Base-by-base conservation (phyloP, 2,329 filamentous ascomycete genomes). In the Epichloe amarillans region DNA sequence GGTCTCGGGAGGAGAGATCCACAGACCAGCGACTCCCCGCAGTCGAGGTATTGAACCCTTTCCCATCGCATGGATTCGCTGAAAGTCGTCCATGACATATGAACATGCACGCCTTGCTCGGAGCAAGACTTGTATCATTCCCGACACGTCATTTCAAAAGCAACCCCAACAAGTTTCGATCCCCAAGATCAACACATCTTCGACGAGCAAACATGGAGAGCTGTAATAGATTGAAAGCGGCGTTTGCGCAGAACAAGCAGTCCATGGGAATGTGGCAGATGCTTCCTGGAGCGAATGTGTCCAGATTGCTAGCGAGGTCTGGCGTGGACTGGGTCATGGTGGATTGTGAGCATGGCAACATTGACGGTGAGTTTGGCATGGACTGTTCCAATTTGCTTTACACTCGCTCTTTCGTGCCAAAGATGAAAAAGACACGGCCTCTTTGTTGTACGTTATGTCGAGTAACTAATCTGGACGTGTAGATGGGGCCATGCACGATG, bases 281-380 rank as follows among this genome's bases (percentile, higher is more conserved):
- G 70, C 65, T 83, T 50, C 79, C 80, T 0, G 77, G 79, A 0
- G 69, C 73, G 43, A 82, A 82, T 54, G 66, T 82, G 12, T 79
- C 79, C 5, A 72, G 80, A 49, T 64, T 73, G 17, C 67, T 87
- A 46, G 81, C 83, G 2, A 69, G 79, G 50, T 66, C 75, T 1
- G 82, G 80, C 1, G 72, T 82, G 1, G 82, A 86, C 60, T 85
- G 82, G 73, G 76, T 87, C 10, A 69, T 84, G 62, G 76, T 77
- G 47, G 75, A 76, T 54, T 74, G 73, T 51, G 75, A 75, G 57
- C 75, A 77, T 57, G 75, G 75, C 8, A 74, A 72, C 54, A 65
- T 77, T 52, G 72, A 72, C 38, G 74, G 69, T 71, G 57, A 36
- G 58, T 48, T 10, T n/a, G 36, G 14, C 5, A 38, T 14, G 3